Conservation (phyloP, 352 stramenopile genomes). For the Globisporangium apiculatum region DNA sequence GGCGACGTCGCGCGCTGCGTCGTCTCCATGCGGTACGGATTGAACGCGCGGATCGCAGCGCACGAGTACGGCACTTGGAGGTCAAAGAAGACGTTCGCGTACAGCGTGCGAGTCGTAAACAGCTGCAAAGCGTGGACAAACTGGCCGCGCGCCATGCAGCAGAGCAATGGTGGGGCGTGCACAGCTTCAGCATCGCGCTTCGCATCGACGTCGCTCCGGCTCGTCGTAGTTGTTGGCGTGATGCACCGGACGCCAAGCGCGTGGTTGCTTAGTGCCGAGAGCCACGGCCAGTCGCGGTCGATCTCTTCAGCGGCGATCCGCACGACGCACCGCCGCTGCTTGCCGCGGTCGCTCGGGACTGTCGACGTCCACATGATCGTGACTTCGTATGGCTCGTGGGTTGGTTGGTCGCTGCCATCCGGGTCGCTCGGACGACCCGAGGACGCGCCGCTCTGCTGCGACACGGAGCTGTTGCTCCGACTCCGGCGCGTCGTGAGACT, state of each 20-base stretch:
- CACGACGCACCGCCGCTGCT: slow-evolving; percentile 16
- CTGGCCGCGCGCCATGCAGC: slow-evolving; percentile 54
- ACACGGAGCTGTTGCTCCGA: slow-evolving; percentile 7
- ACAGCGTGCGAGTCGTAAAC: slow-evolving; percentile 62
- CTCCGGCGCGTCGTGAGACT: slow-evolving; percentile 7
- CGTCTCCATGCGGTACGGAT: slow-evolving; percentile 58
- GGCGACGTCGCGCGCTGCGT: slow-evolving; percentile 42
- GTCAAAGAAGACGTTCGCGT: slow-evolving; percentile 79
- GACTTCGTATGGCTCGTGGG: slow-evolving; percentile 12
- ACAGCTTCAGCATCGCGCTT: slow-evolving; percentile 2
- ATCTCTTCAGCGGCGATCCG: slow-evolving; percentile 47
- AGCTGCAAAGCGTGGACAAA: slow-evolving; percentile 70
- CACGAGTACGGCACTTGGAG: slow-evolving; percentile 77
- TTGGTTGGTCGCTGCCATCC: neutral
- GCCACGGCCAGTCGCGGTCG: slow-evolving; percentile 54
- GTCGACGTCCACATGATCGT: slow-evolving; percentile 12
- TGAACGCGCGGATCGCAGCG: slow-evolving; percentile 66
- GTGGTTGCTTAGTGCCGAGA: slow-evolving; percentile 52
- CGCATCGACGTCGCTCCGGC: slow-evolving; percentile 1
- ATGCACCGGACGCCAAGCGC: slow-evolving; percentile 34
- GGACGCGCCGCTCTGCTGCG: slow-evolving; percentile 4
- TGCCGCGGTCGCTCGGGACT: slow-evolving; percentile 1
- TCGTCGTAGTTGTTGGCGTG: slow-evolving; percentile 6
- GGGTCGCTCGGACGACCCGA: slow-evolving; percentile 10
- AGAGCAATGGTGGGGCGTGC: slow-evolving; percentile 31